Base-by-base conservation (phyloP, 2,329 filamentous ascomycete genomes). In the Aspergillus sp. region DNA sequence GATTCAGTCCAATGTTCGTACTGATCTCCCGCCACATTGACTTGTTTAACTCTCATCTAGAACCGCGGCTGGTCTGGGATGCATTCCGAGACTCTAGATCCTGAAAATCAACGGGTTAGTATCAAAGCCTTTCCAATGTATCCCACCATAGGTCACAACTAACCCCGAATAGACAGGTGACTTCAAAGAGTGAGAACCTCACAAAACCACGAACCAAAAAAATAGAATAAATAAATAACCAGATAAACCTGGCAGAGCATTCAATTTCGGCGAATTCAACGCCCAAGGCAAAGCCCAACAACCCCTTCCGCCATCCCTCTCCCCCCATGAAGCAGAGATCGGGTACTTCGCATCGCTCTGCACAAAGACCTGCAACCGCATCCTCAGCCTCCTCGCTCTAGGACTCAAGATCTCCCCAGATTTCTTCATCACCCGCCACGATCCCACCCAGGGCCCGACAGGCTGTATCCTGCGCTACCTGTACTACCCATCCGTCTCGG, bases 41-140 rank as follows among this genome's bases (percentile, higher is more conserved):
- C 12, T 45, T 11, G 1, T 57, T 33, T 45, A 47, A 57, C 33
- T 6, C 2, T 44, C 19, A 23, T 52, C 35, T 61, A 95, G 79
- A 98, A 98, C 70, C 85, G 87, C 43, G 95, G 93, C 58, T 99
- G 93, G 92, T 85, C 90, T 1, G 87, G 86, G 15, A 93, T 96
- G 89, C 89, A 93, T 68, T 86, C 86, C 12, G 93, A 99, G 77
- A 93, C 89, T 0, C 79, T 98, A 11, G 93, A 98, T 71, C 91
- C 93, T 3, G 86, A 87, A 65, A 86, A 87, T 56, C 92, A 97
- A 73, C 86, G 87, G 74, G 90, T 90, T 80, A 68, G 77, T 72
- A 47, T 59, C 12, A 31, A 31, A 11, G 9, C 12, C 51, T 46
- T 2, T 11, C 27, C 25, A 55, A 45, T 27, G 41, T 31, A 27